Percentiles rank a stretch among this genome's conserved stretches.
Conservation (phyloP, 257 asterid genomes). For the Fraxinus anomala region DNA sequence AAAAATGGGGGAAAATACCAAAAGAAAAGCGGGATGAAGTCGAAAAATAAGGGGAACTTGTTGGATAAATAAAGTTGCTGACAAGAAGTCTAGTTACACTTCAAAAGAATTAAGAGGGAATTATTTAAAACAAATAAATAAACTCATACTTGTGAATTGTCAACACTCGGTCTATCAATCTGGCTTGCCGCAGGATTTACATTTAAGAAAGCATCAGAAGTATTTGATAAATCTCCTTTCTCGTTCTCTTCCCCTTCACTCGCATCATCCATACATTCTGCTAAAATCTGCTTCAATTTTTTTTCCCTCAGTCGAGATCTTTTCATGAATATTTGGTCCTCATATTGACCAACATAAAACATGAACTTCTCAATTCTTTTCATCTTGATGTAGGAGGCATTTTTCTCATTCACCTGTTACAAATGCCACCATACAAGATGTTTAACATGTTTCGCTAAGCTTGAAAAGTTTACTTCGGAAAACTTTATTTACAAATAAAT, state of each 20-base stretch:
- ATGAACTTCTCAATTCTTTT: constrained; percentile 55
- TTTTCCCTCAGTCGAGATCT: constrained; percentile 38
- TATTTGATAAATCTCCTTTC: constrained; percentile 20
- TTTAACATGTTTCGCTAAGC: neutral
- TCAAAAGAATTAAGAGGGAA: neutral
- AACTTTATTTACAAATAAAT: neutral
- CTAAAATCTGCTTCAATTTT: constrained; percentile 31
- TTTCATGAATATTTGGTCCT: constrained; percentile 60
- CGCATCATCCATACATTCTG: constrained; percentile 33
- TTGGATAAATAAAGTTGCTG: neutral
- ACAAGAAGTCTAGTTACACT: neutral
- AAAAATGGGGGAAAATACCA: neutral
- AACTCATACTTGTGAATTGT: neutral
- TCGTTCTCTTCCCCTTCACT: constrained; percentile 35
- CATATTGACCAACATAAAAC: constrained; percentile 46
- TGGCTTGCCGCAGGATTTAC: neutral
- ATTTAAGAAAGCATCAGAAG: neutral
- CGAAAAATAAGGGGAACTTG: neutral
- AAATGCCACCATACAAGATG: constrained; percentile 5
- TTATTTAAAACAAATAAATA: neutral
- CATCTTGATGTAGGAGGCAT: constrained; percentile 39
- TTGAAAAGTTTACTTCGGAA: neutral
- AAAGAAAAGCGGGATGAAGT: neutral
- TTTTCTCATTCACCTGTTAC: constrained; percentile 38
- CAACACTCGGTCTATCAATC: neutral